Evolutionary conservation across 2,329 filamentous ascomycete species (phyloP), one percentile per base, ranked within the genome.

Genomic region (Colletotrichum siamense): DNA sequence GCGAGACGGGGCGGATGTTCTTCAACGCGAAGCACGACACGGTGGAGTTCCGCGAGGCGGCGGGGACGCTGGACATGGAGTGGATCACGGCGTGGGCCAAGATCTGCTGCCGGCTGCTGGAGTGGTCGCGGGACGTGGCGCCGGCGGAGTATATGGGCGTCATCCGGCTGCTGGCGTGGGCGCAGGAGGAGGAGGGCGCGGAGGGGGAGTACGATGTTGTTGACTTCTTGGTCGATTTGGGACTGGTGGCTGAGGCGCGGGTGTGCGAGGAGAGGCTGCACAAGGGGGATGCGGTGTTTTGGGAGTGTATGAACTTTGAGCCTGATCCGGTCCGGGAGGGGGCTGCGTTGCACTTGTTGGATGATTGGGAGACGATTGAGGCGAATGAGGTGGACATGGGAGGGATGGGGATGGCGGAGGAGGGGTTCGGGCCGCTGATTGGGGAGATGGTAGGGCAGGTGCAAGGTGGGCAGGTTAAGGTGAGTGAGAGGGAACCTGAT

Each of bases 41-140:
- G 13, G 24, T 88, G 62, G 86, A 87, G 80, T 84, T 84, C 67
- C 84, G 86, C 61, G 83, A 85, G 77, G 85, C 82, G 0, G 77
- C 71, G 8, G 84, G 84, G 1, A 80, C 82, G 5, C 72, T 87
- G 16, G 81, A 86, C 55, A 77, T 82, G 10, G 79, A 79, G 5
- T 86, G 83, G 83, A 79, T 86, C 28, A 66, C 70, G 2, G 77
- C 72, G 4, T 88, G 85, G 85, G 77, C 79, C 16, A 77, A 77
- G 22, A 81, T 87, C 55, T 84, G 83, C 57, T 79, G 81, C 16
- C 82, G 83, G 10, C 39, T 84, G n/a, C 69, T 78, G 24, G 79
- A 83, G 32, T 79, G 82, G 55, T 80, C 82, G 30, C 77, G 78
- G 8, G 76, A 84, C 28, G 78, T 79, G 2, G 76, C 75, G 8